Evolutionary conservation across 805 yeast species (phyloP).

Genomic region (Pichia californica): DNA sequence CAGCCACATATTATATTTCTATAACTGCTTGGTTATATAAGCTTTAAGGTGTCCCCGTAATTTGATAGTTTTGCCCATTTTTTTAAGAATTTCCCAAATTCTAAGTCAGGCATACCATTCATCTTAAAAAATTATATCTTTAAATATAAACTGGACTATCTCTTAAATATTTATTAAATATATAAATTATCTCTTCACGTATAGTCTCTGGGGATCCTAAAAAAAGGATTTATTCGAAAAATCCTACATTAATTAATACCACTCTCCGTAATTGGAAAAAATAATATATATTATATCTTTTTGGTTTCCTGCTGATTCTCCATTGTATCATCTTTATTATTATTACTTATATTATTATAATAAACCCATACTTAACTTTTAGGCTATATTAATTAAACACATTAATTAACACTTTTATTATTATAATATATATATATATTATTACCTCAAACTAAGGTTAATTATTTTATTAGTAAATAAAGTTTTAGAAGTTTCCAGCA

Average conservation of each 20-base stretch:
- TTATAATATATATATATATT: too few relatives aligned
- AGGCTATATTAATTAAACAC: too few relatives aligned
- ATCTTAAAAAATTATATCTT: background rate
- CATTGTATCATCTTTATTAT: background rate
- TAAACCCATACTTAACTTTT: too few relatives aligned
- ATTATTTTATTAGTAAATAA: background rate
- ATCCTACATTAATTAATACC: too few relatives aligned
- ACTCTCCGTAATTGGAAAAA: too few relatives aligned
- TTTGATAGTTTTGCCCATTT: too few relatives aligned
- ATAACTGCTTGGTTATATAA: too few relatives aligned
- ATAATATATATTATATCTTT: background rate
- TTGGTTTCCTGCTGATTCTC: constrained; percentile 1
- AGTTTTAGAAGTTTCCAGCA: background rate
- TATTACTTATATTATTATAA: background rate
- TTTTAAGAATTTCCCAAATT: too few relatives aligned
- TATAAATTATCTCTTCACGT: constrained; percentile 1
- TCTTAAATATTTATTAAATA: background rate
- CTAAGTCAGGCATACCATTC: background rate
- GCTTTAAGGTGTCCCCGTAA: too few relatives aligned
- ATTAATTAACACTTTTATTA: too few relatives aligned
- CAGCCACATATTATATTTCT: too few relatives aligned
- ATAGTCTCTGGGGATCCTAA: constrained; percentile 4
- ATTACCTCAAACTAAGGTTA: too few relatives aligned
- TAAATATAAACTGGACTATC: constrained; percentile 1
- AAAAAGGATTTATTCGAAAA: background rate